phyloP scores from a whole-genome alignment of 2,329 filamentous ascomycete genomes.

The Penicillium decumbens region DNA sequence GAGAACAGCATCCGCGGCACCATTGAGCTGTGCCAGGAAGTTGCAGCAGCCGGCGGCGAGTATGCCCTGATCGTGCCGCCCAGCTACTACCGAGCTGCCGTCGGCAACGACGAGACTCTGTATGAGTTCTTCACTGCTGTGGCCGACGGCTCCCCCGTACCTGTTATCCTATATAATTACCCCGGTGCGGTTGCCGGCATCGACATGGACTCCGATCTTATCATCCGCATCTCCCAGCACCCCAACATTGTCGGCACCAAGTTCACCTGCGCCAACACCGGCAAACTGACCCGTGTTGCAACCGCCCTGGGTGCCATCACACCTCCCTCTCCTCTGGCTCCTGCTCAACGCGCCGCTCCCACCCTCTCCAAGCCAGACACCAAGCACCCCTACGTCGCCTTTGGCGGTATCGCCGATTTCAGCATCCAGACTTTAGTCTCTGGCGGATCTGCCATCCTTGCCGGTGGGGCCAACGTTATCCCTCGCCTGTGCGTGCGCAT shows the following conservation, averaged over 20 bases:
- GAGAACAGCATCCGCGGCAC: conserved; percentile 78
- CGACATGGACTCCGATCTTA: conserved; percentile 82
- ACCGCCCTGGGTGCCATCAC: conserved; percentile 67
- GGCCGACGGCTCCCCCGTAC: conserved; percentile 68
- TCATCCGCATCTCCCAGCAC: conserved; percentile 73
- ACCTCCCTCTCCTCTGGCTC: conserved; percentile 42
- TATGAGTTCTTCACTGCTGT: conserved; percentile 70
- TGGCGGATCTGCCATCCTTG: conserved; percentile 79
- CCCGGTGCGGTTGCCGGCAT: conserved; percentile 80
- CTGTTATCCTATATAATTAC: conserved; percentile 87
- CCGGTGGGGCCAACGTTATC: conserved; percentile 80
- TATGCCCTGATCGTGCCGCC: conserved; percentile 76
- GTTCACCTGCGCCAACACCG: conserved; percentile 87
- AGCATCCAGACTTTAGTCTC: conserved; percentile 75
- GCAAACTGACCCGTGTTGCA: conserved; percentile 80
- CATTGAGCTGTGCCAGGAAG: conserved; percentile 66
- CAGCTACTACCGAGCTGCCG: conserved; percentile 73
- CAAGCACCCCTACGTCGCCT: conserved; percentile 66
- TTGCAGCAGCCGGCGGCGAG: conserved; percentile 66
- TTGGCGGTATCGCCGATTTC: conserved; percentile 85
- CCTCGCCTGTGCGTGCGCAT: conserved; percentile 77
- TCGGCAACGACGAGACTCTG: conserved; percentile 65
- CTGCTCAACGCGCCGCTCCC: conserved; percentile 19
- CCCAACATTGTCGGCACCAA: conserved; percentile 84
- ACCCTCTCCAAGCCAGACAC: conserved; percentile 28